Percentiles rank a stretch among this genome's conserved stretches.
Evolutionary conservation across 1,284 basidiomycete species (phyloP).

Genomic region (Ceratobasidium sp.): DNA sequence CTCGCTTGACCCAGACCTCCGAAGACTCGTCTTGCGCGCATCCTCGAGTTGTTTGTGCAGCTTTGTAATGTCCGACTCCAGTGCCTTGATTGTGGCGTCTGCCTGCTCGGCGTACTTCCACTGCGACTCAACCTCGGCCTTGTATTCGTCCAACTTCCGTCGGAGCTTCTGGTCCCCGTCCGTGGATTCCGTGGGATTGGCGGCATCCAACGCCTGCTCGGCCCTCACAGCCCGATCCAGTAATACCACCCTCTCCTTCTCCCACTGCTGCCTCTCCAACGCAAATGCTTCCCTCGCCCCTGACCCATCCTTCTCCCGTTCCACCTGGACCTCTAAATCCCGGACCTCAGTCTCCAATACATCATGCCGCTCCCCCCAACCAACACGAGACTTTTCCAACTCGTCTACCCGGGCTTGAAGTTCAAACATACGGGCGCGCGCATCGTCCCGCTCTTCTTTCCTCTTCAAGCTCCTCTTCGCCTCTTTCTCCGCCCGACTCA

Average conservation of each 20-base stretch:
- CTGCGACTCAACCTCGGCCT: conserved; percentile 34
- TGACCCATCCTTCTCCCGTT: conserved; percentile 29
- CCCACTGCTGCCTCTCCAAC: conserved; percentile 23
- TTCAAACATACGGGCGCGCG: background rate
- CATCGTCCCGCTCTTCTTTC: conserved; percentile 24
- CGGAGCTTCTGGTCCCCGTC: conserved; percentile 12
- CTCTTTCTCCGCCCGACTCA: conserved; percentile 22
- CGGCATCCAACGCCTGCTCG: background rate
- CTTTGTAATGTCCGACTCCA: conserved; percentile 6
- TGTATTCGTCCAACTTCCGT: conserved; percentile 29
- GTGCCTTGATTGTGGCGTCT: conserved; percentile 4
- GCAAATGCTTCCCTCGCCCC: conserved; percentile 24
- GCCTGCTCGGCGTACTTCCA: conserved; percentile 38
- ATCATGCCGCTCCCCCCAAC: too few species aligned
- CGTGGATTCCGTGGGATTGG: background rate
- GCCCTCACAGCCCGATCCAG: conserved; percentile 35
- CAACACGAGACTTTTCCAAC: background rate
- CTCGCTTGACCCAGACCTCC: background rate
- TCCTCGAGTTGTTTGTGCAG: background rate
- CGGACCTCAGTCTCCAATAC: conserved; percentile 11
- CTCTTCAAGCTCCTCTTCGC: conserved; percentile 19
- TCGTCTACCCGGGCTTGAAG: conserved; percentile 1
- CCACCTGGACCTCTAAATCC: conserved; percentile 34
- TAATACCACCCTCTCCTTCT: conserved; percentile 15
- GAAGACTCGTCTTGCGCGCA: background rate